Evolutionary conservation across 352 stramenopile species (phyloP), one percentile per base, ranked within the genome.

Genomic region (Nothophytophthora sp.): DNA sequence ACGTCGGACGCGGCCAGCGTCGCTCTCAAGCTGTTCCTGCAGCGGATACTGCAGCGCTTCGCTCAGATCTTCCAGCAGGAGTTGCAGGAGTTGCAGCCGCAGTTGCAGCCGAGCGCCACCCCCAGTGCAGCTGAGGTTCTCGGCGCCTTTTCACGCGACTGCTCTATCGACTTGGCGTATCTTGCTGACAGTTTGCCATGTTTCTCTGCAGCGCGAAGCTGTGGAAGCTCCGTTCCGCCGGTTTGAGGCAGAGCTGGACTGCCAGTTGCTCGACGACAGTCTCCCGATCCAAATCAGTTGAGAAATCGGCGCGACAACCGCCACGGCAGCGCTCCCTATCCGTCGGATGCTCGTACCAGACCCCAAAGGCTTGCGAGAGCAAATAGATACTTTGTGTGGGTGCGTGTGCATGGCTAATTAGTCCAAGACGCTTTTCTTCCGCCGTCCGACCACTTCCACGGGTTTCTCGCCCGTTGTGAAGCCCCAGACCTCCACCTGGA

Each of bases 401-500:
- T n/a, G n/a, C n/a, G n/a, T n/a, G n/a, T n/a, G n/a, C n/a, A n/a
- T n/a, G n/a, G n/a, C n/a, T n/a, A n/a, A n/a, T n/a, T 79, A 91
- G 42, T 88, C 81, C 35, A 92, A 63, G 2, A 90, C 78, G 50
- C 78, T 90, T 63, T 80, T 88, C 50, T 70, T 73, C 42, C 74
- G 71, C 39, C 57, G 54, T 18, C 75, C 70, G 27, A 48, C 40
- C 12, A 72, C 36, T 11, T 42, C 45, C 27, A 60, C 50, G 5
- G 67, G 63, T 46, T 80, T 85, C 45, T 90, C 78, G 33, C 70
- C 67, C 10, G 66, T 76, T 22, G 79, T 90, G 56, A 95, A 96
- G 5, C 81, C 82, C 85, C 87, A 96, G 7, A 96, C 47, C 50
- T 96, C 87, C 16, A 96, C 72, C 46, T 92, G 70, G 10, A 93